Percentiles rank a stretch among this genome's conserved stretches.
phyloP scores from a whole-genome alignment of 1,139 yeast genomes.

The Nakaseomyces sp. region DNA sequence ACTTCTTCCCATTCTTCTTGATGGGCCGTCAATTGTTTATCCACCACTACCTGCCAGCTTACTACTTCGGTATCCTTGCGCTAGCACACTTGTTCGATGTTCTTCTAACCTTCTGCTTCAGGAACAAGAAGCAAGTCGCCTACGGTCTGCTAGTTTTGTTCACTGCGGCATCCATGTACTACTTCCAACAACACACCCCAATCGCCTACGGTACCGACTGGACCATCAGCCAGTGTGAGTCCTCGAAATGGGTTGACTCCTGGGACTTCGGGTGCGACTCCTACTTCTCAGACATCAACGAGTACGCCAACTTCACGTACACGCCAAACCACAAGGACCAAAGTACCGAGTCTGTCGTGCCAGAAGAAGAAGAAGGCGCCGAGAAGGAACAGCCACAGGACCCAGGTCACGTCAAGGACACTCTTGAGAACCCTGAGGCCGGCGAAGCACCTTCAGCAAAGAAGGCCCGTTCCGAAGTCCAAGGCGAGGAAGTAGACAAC shows the following conservation, averaged over 20 bases:
- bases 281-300: conserved; percentile 30
- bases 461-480: not conserved
- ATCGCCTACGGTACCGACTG: conserved; percentile 71
- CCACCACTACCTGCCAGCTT: conserved; percentile 87
- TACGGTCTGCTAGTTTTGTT: conserved; percentile 42
- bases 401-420: conserved; percentile 13
- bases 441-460: not conserved
- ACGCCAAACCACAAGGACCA: not conserved
- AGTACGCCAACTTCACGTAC: conserved; percentile 12
- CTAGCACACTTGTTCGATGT: conserved; percentile 76
- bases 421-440: not conserved
- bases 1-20: conserved; percentile 77
- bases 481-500: conserved; percentile 11
- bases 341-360: not conserved
- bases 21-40: conserved; percentile 92
- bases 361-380: conserved; percentile 4
- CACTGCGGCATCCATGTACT: conserved; percentile 43
- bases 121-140: conserved; percentile 35
- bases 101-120: conserved; percentile 41
- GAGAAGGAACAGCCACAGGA: conserved; percentile 7
- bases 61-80: conserved; percentile 80
- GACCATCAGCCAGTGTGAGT: conserved; percentile 60
- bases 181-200: conserved; percentile 60
- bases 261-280: conserved; percentile 85
- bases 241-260: conserved; percentile 47